Base-by-base conservation (phyloP, 2,329 filamentous ascomycete species). In the Epichloe gansuensis region DNA sequence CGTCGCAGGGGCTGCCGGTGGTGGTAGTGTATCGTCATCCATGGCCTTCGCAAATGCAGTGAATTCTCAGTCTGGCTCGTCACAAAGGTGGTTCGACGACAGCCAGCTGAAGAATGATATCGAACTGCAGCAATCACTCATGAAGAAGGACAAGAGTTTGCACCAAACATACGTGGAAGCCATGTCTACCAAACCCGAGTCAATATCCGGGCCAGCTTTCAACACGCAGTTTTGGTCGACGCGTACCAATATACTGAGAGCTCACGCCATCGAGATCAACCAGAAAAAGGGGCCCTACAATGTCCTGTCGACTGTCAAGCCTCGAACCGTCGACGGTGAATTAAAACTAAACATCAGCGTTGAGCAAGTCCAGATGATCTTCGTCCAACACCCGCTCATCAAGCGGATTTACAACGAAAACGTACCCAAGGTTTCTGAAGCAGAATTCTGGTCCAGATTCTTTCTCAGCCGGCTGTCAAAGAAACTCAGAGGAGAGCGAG, bases 171-270 rank as follows among this genome's bases (percentile, higher is more conserved):
- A 96, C 65, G 84, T 89, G 71, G 89, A 95, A 63, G 86, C 89
- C 0, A 74, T 89, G 47, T 76, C 80, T 50, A 86, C 87, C 8
- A 95, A 95, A 63, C 89, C 91, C 0, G 85, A 91, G 7, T 83
- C 85, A 2, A 84, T 97, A 55, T 84, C 85, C 0, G 81, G 85
- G 31, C 79, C 80, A 2, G 84, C 89, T 44, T 95, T 97, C 66
- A 89, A 91, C 59, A 75, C 82, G 1, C 91, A 96, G 65, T 98
- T 98, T 70, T 98, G 93, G 93, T 88, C 89, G 1, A 88, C 89
- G 2, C 79, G 94, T 45, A 79, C 90, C 46, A 89, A 89, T 64
- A 73, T 96, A 35, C 76, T 98, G 34, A 85, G 93, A 12, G 86
- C 91, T 0, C 87, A 96, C 69, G 90, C 89, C 2, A 93, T 95